phyloP scores from a whole-genome alignment of 768 basidiomycete genomes.

The Suillus variegatus region DNA sequence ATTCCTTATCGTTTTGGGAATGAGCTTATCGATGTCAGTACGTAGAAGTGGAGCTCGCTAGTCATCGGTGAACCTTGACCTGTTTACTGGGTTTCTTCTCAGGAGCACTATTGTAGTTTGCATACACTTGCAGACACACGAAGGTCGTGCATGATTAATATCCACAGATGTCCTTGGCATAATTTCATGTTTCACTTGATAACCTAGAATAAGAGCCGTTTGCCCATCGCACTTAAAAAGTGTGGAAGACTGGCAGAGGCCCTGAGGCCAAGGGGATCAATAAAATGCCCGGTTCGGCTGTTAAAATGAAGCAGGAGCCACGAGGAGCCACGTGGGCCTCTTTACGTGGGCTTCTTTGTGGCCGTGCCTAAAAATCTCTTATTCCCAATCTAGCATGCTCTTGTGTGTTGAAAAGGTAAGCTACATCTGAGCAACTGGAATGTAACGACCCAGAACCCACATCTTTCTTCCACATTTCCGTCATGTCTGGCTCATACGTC shows the following conservation, averaged over 20 bases:
- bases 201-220: slow-evolving; percentile 3
- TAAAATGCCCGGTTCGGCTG: slow-evolving; percentile 7
- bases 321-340: slow-evolving; percentile 39
- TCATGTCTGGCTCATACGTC: slow-evolving; percentile 43
- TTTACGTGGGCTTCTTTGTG: slow-evolving; percentile 33
- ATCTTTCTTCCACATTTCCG: slow-evolving; percentile 20
- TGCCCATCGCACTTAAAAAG: slow-evolving; percentile 6
- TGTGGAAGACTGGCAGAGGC: slow-evolving; percentile 2
- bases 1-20: slow-evolving; percentile 3
- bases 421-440: slow-evolving; percentile 12
- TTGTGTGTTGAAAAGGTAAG: slow-evolving; percentile 40
- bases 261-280: slow-evolving; percentile 1
- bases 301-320: slow-evolving; percentile 13
- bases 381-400: slow-evolving; percentile 42
- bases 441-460: slow-evolving; percentile 18
- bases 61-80: slow-evolving; percentile 11
- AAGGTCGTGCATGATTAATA: slow-evolving; percentile 12
- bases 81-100: slow-evolving; percentile 6
- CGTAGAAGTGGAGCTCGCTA: slow-evolving; percentile 12
- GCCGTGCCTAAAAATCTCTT: slow-evolving; percentile 29
- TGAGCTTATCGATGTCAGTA: slow-evolving; percentile 9
- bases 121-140: slow-evolving; percentile 10
- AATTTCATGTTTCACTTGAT: neutral
- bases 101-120: slow-evolving; percentile 2
- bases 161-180: neutral